Base-by-base conservation (phyloP, 257 asterid genomes). In the Capsicum rhomboideum region DNA sequence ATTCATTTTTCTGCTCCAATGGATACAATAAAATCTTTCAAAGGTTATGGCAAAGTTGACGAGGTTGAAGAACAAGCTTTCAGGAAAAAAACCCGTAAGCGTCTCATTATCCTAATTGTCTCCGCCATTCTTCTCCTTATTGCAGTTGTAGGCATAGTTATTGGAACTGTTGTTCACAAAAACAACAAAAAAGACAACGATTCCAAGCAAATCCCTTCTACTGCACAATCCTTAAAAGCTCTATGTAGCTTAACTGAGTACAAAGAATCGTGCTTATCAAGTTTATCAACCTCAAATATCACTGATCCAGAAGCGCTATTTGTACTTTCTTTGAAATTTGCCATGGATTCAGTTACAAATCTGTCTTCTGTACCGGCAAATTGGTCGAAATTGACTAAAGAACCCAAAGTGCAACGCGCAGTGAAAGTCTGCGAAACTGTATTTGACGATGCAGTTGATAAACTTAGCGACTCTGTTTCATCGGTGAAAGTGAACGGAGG, bases 41-140 rank as follows among this genome's bases (percentile, higher is more conserved):
- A 91, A 83, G 97, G 95, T 84, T 95, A 94, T 78, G 98, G 97
- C 66, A 95, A 92, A 61, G 99, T 93, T 6, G 98, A 93, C 83
- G 91, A 87, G 18, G 69, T 46, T 0, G 94, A 92, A 79, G 91
- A 92, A 72, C 90, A 89, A 13, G 93, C 93, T 5, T 94, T 89
- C 93, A 82, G 81, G 17, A 82, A 89, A 44, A 96, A 93, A 85
- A 90, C 92, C 44, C 94, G 97, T 4, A 91, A 87, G 80, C 93
- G 94, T 8, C 10, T 88, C 1, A 84, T 96, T 78, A 86, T 93
- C 56, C 34, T 96, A n/a, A 75, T 82, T 13, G 69, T 92, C 21
- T 93, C 97, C 2, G 63, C 90, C 0, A 13, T 90, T 8, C 67
- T 82, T 28, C 34, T 63, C 79, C 63, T 82, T 31, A 28, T 54